Percentiles rank a stretch among this genome's conserved stretches.
Evolutionary conservation across 345 rosid species (phyloP).

Genomic region (Litchi chinensis): DNA sequence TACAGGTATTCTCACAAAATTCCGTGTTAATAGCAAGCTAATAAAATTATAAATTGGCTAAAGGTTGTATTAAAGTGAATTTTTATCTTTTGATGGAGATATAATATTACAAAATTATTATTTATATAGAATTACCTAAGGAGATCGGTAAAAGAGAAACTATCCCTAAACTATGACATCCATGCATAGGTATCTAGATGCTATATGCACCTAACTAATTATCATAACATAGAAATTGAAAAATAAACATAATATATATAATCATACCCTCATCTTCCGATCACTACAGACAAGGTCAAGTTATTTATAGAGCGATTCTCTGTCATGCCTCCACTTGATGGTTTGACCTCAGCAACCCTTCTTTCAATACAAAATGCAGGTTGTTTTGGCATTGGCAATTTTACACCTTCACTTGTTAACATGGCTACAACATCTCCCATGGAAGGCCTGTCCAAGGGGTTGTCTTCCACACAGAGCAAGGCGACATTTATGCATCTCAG

Average conservation of each 20-base stretch:
- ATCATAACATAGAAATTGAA: not conserved
- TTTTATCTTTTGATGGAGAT: no score
- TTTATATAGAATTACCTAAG: no score
- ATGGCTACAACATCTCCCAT: not conserved
- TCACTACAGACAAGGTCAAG: not conserved
- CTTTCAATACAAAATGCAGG: not conserved
- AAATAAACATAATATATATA: not conserved
- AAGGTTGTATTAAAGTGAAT: no score
- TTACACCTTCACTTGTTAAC: not conserved
- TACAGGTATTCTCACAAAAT: no score
- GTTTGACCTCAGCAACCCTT: not conserved
- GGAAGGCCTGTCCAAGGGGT: not conserved
- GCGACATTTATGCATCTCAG: constrained; percentile 12
- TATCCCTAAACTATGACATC: no score
- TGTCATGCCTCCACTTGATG: not conserved
- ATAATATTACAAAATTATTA: no score
- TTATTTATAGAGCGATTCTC: not conserved
- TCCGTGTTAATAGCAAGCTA: no score
- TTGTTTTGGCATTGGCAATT: not conserved
- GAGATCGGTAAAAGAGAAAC: no score
- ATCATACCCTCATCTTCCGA: not conserved
- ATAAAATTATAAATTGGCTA: no score
- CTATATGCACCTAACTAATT: not conserved
- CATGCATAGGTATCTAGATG: no score
- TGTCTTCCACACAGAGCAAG: constrained; percentile 3